Percentiles rank a stretch among this genome's conserved stretches.
Evolutionary conservation across 805 yeast genomes (phyloP).

Genomic region (Spathaspora arborariae): DNA sequence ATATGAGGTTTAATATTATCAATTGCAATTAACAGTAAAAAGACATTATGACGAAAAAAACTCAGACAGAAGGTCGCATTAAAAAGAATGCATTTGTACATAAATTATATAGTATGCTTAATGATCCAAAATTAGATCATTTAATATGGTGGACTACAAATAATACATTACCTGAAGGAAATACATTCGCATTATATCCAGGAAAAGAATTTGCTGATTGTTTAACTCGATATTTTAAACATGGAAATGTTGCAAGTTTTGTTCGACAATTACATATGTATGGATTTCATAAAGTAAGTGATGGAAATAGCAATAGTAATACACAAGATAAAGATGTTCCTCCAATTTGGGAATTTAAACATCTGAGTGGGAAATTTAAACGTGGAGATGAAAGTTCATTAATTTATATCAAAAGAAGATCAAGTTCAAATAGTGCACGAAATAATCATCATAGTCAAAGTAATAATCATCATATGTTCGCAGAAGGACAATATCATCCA

Average conservation of each 20-base stretch:
- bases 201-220: slow-evolving; percentile 59
- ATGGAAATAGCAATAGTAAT: slow-evolving; percentile 21
- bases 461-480: slow-evolving; percentile 1
- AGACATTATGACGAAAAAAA: slow-evolving; percentile 26
- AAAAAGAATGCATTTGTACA: slow-evolving; percentile 61
- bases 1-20: neutral
- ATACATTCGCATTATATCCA: slow-evolving; percentile 63
- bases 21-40: neutral
- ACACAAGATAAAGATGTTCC: slow-evolving; percentile 16
- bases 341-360: slow-evolving; percentile 56
- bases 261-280: slow-evolving; percentile 95
- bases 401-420: slow-evolving; percentile 46
- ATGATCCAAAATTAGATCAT: slow-evolving; percentile 29
- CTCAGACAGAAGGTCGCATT: slow-evolving; percentile 13
- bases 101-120: slow-evolving; percentile 39
- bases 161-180: slow-evolving; percentile 32
- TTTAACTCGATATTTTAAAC: slow-evolving; percentile 79
- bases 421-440: slow-evolving; percentile 29
- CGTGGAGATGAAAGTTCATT: slow-evolving; percentile 45
- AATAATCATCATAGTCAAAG: slow-evolving; percentile 7
- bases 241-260: slow-evolving; percentile 89
- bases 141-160: slow-evolving; percentile 44
- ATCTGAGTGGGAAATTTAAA: slow-evolving; percentile 46
- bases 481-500: slow-evolving; percentile 8
- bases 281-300: slow-evolving; percentile 83